Evolutionary conservation across 306 rosid species (phyloP), one percentile per base, ranked within the genome.

Genomic region (Fragaria iinumae): DNA sequence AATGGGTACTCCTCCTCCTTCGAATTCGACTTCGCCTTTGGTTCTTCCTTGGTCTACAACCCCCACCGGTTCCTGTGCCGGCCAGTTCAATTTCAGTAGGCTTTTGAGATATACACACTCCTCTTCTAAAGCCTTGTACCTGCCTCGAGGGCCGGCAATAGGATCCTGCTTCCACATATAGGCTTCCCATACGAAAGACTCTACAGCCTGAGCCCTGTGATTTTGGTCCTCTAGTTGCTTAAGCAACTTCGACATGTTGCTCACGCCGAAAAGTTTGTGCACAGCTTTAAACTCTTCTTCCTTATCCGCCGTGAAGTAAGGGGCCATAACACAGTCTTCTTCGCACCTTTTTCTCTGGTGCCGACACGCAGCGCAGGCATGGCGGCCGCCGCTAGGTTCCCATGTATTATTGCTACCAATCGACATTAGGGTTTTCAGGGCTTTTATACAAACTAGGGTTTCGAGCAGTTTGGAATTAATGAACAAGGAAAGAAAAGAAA

Each of bases 111-210:
- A 29, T 3, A 39, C 43, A 67, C 10, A 13, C 76, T 77, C 53
- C 3, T 2, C 8, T 5, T 68, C 25, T 14, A 59, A 38, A 29
- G 70, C 17, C n/a, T 17, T 69, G 34, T 38, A 74, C 41, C 14
- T 39, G 13, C 62, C 76, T 13, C 68, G 55, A 21, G 85, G 82
- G n/a, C 85, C 82, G 12, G 12, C 2, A 39, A 29, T 8, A 0
- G 73, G 73, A 13, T 77, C 50, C 23, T 25, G 7, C 23, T 17
- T 20, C 82, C 85, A 78, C 49, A 32, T 52, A 13, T 6, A 14
- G 29, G 82, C 85, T 69, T 82, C 85, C 82, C 85, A 82, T 69
- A 34, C 29, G 44, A 73, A 59, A 17, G 85, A 82, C 2, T 52
- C n/a, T 7, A 41, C 52, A 2, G 80, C 85, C 34, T 6, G 6